Evolutionary conservation across 2,329 filamentous ascomycete genomes (phyloP).

Genomic region (Zymoseptoria pseudotritici): DNA sequence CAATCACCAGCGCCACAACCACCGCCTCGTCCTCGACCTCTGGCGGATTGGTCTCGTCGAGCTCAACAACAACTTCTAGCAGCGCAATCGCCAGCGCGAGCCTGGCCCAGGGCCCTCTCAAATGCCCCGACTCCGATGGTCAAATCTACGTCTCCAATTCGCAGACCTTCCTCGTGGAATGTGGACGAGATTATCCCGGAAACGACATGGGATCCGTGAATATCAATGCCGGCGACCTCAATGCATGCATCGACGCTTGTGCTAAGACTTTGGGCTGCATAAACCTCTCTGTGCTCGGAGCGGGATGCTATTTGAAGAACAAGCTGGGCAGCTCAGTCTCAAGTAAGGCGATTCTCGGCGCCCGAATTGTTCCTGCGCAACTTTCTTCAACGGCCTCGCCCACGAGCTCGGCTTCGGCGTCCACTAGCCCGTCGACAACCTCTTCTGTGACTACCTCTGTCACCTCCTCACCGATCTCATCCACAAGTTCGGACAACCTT

Average conservation of each 20-base stretch:
- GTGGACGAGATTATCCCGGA: constrained; percentile 26
- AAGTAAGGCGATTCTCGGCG: constrained; percentile 18
- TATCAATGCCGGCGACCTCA: constrained; percentile 15
- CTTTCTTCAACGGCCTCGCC: constrained; percentile 1
- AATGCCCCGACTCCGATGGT: constrained; percentile 17
- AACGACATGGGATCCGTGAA: constrained; percentile 22
- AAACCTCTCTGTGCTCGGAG: constrained; percentile 20
- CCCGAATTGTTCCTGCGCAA: constrained; percentile 16
- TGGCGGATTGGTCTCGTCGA: background rate
- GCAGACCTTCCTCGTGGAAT: constrained; percentile 18
- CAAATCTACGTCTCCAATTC: constrained; percentile 15
- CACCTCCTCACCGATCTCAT: constrained; percentile 50
- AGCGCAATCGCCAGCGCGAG: constrained; percentile 1
- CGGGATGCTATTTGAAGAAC: constrained; percentile 4
- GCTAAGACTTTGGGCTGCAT: constrained; percentile 25
- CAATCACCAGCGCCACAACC: background rate
- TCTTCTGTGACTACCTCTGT: background rate
- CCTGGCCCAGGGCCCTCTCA: constrained; percentile 4
- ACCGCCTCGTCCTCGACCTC: constrained; percentile 3
- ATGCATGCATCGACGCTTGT: constrained; percentile 26
- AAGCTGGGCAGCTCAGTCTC: constrained; percentile 1
- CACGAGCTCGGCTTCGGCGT: constrained; percentile 8
- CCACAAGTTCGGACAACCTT: constrained; percentile 53
- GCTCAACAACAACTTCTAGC: constrained; percentile 6
- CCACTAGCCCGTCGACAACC: background rate